Conservation (phyloP, 2,329 filamentous ascomycete species). For the Monilinia fructicola region DNA sequence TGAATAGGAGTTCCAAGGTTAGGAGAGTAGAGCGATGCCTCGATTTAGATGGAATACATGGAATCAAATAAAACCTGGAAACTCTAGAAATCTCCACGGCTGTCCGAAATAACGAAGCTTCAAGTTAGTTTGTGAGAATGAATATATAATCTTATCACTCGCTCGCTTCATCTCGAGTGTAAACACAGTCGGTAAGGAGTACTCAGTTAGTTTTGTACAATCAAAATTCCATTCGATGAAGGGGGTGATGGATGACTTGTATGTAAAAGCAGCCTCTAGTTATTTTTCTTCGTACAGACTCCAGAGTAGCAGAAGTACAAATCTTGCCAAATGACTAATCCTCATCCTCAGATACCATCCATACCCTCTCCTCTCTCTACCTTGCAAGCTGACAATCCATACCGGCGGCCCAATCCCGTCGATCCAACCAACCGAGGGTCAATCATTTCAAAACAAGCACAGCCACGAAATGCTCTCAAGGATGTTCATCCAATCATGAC, state of each 20-base stretch:
- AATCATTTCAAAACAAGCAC: conserved; percentile 19
- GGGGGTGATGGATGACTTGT: neutral
- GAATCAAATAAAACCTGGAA: neutral
- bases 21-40: neutral
- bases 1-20: no score
- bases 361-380: no score
- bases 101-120: neutral
- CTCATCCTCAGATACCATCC: neutral
- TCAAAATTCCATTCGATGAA: neutral
- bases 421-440: conserved; percentile 9
- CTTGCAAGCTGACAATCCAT: conserved; percentile 11
- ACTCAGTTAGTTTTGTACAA: no score
- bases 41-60: neutral
- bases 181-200: no score
- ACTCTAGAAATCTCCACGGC: neutral
- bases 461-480: conserved; percentile 17
- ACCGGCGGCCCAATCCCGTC: neutral
- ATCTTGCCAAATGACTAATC: neutral
- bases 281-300: neutral
- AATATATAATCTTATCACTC: neutral
- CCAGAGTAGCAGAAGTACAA: neutral
- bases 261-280: conserved; percentile 10
- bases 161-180: neutral
- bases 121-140: neutral
- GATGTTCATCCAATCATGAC: conserved; percentile 5